These are phyloP conservation scores for Fraxinus floribunda DNA, from an alignment of 305 asterid genomes.

Conservation along the genomic window DNA sequence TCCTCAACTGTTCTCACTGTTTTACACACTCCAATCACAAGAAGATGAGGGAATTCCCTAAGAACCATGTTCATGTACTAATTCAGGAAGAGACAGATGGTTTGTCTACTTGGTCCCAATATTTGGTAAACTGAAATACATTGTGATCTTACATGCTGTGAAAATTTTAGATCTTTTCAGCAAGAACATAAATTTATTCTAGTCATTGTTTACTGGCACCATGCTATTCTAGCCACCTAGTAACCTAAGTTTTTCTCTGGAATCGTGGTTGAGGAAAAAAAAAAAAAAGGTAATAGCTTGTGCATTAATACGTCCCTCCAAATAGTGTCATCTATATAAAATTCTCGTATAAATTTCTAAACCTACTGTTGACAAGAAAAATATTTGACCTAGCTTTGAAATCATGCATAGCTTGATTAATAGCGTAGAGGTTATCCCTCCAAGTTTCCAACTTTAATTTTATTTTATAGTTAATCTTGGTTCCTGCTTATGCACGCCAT, in stretches of 20 bases:
- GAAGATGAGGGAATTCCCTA: neutral
- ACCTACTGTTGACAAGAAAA: slow-evolving; percentile 1
- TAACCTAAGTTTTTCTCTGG: neutral
- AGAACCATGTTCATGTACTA: neutral
- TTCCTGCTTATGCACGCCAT: neutral
- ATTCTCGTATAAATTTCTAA: slow-evolving; percentile 3
- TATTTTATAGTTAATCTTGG: neutral
- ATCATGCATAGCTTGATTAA: slow-evolving; percentile 6
- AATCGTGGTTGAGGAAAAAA: neutral
- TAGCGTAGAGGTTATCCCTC: neutral
- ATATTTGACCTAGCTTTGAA: neutral
- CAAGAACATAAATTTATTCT: neutral
- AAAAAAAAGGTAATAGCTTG: neutral
- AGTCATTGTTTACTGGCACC: neutral
- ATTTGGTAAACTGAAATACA: neutral
- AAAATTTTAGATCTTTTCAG: neutral
- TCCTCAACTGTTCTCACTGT: neutral
- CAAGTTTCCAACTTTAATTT: neutral
- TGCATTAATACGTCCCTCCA: neutral
- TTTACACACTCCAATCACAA: neutral
- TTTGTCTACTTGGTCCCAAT: neutral
- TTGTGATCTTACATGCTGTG: neutral
- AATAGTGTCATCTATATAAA: neutral
- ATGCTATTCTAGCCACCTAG: neutral
- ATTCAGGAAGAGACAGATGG: neutral